These are phyloP conservation scores for Nitzschia inconspicua DNA, from an alignment of 108 stramenopile species.

Conservation along the genomic window DNA sequence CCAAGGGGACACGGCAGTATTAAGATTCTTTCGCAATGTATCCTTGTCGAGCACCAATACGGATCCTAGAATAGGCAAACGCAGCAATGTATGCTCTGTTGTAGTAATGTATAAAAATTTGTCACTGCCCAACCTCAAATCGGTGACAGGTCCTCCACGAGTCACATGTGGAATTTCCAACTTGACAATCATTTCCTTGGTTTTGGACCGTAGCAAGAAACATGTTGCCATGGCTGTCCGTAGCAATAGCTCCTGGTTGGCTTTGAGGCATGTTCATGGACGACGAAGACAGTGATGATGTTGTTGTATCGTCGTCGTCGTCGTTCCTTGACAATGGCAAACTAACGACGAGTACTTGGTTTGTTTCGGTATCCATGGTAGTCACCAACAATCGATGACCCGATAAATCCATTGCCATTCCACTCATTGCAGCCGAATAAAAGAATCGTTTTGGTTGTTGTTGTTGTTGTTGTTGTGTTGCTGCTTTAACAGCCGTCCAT, in stretches of 20 bases:
- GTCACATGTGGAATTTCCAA: neutral
- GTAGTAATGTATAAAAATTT: constrained; percentile 63
- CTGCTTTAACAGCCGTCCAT: too few species aligned
- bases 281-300: constrained; percentile 10
- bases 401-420: constrained; percentile 2
- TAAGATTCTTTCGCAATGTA: too few species aligned
- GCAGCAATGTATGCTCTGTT: too few species aligned
- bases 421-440: constrained; percentile 32
- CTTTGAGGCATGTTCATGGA: constrained; percentile 2
- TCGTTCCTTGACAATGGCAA: neutral
- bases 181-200: neutral
- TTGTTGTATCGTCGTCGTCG: neutral
- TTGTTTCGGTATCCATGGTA: neutral
- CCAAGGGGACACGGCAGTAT: too few species aligned
- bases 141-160: constrained; percentile 9
- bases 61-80: too few species aligned
- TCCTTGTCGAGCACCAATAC: too few species aligned
- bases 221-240: constrained; percentile 47
- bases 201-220: constrained; percentile 29
- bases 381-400: neutral
- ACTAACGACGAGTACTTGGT: constrained; percentile 2
- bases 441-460: too few species aligned
- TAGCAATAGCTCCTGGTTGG: constrained; percentile 43
- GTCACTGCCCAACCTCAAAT: constrained; percentile 63
- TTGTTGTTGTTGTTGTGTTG: too few species aligned